Percentiles rank a stretch among this genome's conserved stretches.
Evolutionary conservation across 2,329 filamentous ascomycete species (phyloP).

Genomic region (Scedosporium boydii): DNA sequence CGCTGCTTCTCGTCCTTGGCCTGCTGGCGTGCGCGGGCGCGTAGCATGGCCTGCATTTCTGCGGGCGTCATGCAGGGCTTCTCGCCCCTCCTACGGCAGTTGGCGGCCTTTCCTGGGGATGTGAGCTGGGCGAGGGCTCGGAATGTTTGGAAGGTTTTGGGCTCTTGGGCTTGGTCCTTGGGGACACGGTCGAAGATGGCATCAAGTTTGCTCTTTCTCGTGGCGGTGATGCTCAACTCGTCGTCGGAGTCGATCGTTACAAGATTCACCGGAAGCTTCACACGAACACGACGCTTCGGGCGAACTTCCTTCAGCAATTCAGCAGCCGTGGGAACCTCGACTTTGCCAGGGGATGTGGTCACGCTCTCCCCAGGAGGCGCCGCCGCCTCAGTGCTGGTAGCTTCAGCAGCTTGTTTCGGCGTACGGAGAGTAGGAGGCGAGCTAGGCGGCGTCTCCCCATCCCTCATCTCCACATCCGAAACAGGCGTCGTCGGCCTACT

Average conservation of each 20-base stretch:
- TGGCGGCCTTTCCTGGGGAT: slow-evolving; percentile 44
- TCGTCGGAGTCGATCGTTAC: slow-evolving; percentile 40
- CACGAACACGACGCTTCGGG: slow-evolving; percentile 37
- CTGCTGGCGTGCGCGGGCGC: slow-evolving; percentile 68
- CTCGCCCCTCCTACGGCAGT: slow-evolving; percentile 30
- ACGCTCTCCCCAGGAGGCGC: slow-evolving; percentile 27
- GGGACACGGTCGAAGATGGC: slow-evolving; percentile 64
- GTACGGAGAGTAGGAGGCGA: slow-evolving; percentile 39
- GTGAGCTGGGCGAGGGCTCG: slow-evolving; percentile 65
- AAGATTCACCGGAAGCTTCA: slow-evolving; percentile 36
- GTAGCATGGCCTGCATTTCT: slow-evolving; percentile 59
- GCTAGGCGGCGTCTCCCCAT: slow-evolving; percentile 60
- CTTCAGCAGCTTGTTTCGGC: slow-evolving; percentile 7
- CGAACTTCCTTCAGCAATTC: slow-evolving; percentile 16
- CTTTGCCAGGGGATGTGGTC: slow-evolving; percentile 17
- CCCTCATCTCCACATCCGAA: slow-evolving; percentile 41
- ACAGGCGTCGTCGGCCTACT: slow-evolving; percentile 40
- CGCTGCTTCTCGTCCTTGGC: slow-evolving; percentile 68
- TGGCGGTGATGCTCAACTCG: slow-evolving; percentile 52
- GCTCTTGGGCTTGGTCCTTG: slow-evolving; percentile 51
- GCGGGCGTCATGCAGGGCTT: slow-evolving; percentile 54
- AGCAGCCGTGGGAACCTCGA: not conserved
- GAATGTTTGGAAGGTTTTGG: slow-evolving; percentile 55
- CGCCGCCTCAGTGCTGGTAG: slow-evolving; percentile 20
- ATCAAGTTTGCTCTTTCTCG: slow-evolving; percentile 42